Conservation (phyloP, 1,284 basidiomycete genomes). For the Sanghuangporus weigelae region DNA sequence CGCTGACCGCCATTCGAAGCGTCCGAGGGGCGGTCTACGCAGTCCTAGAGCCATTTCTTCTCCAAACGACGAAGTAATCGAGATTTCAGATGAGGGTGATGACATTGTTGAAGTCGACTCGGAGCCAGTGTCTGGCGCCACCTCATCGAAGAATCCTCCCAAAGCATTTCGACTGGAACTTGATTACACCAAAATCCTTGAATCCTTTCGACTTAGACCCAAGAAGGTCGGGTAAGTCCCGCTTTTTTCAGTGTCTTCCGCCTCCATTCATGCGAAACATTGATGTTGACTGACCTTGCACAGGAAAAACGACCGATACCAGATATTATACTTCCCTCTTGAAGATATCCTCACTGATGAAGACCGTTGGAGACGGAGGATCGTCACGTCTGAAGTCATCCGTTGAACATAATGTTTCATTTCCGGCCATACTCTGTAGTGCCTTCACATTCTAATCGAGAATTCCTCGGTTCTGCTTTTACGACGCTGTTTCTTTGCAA, state of each 20-base stretch:
- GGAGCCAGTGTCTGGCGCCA: background rate
- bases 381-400: constrained; percentile 43
- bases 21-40: constrained; percentile 21
- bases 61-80: constrained; percentile 32
- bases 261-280: background rate
- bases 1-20: constrained; percentile 23
- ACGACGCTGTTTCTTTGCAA: too few species aligned
- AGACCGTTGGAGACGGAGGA: constrained; percentile 40
- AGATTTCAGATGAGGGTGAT: constrained; percentile 33
- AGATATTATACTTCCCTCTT: constrained; percentile 70
- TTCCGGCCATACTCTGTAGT: background rate
- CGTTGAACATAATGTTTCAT: constrained; percentile 11
- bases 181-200: constrained; percentile 34
- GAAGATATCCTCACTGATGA: constrained; percentile 45
- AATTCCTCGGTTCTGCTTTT: too few species aligned
- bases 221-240: constrained; percentile 43
- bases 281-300: constrained; percentile 18
- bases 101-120: constrained; percentile 22
- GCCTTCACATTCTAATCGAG: background rate
- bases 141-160: constrained; percentile 4
- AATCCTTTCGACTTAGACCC: constrained; percentile 44
- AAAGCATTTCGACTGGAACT: constrained; percentile 19
- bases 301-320: constrained; percentile 52
- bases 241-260: background rate
- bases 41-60: constrained; percentile 3